These are phyloP conservation scores for Pseudogymnoascus sp. DNA, from an alignment of 2,329 filamentous ascomycete species.

Conservation along the genomic window DNA sequence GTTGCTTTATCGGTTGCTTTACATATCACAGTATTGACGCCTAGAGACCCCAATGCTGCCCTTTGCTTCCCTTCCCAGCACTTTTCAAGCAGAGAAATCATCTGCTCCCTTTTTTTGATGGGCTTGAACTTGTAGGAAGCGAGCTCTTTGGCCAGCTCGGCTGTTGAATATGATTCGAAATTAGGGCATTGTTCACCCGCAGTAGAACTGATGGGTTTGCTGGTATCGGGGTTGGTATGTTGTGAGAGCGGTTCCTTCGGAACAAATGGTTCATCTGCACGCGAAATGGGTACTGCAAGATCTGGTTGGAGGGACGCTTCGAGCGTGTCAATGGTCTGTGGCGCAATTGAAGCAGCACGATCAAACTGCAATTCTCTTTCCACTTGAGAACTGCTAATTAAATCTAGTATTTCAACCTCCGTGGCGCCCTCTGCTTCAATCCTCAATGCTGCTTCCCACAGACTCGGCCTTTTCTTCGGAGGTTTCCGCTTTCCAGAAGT, in stretches of 20 bases:
- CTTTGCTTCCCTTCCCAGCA: slow-evolving; percentile 58
- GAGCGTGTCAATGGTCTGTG: background rate
- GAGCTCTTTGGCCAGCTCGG: slow-evolving; percentile 53
- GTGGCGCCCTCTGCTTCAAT: slow-evolving; percentile 57
- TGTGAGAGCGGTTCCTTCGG: background rate
- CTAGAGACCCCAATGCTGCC: slow-evolving; percentile 20
- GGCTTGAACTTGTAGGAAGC: slow-evolving; percentile 63
- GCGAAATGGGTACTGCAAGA: background rate
- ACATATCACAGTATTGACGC: slow-evolving; percentile 16
- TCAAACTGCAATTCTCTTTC: background rate
- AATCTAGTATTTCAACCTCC: slow-evolving; percentile 52
- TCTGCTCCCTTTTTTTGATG: slow-evolving; percentile 56
- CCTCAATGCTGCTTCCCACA: slow-evolving; percentile 66
- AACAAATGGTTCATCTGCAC: background rate
- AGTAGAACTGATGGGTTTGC: background rate
- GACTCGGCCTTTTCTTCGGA: slow-evolving; percentile 26
- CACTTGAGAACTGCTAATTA: slow-evolving; percentile 32
- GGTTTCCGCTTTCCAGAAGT: slow-evolving; percentile 8
- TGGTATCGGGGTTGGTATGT: background rate
- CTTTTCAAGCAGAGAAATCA: slow-evolving; percentile 60
- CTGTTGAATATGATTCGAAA: slow-evolving; percentile 53
- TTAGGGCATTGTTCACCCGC: slow-evolving; percentile 36
- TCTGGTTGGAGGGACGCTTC: background rate
- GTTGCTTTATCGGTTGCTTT: slow-evolving; percentile 8
- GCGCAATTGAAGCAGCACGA: background rate